Evolutionary conservation across 306 rosid genomes (phyloP).

Genomic region (Biancaea sappan): DNA sequence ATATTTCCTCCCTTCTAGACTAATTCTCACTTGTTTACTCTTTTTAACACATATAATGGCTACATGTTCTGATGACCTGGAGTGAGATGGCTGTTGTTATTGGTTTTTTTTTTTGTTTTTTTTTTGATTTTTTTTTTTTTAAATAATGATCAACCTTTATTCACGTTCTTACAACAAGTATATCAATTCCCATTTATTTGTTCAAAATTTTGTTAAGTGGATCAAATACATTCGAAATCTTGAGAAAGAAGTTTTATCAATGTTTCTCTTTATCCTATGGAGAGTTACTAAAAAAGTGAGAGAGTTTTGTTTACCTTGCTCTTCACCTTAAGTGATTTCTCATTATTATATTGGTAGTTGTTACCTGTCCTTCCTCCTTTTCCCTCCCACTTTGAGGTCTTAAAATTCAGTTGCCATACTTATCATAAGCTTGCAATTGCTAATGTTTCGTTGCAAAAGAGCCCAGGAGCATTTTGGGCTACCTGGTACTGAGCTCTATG

Average conservation of each 20-base stretch:
- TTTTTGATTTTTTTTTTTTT: too few relatives aligned
- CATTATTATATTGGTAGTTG: neutral
- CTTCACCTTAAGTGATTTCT: conserved; percentile 11
- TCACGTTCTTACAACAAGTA: neutral
- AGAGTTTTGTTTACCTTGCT: conserved; percentile 5
- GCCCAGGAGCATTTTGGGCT: conserved; percentile 54
- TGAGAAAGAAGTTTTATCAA: neutral
- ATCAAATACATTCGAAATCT: neutral
- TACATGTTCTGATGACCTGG: neutral
- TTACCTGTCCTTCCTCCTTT: neutral
- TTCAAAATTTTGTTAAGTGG: neutral
- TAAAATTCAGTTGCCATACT: neutral
- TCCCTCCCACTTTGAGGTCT: too few relatives aligned
- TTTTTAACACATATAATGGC: neutral
- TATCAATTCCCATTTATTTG: neutral
- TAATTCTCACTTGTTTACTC: neutral
- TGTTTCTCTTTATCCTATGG: neutral
- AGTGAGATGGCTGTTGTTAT: neutral
- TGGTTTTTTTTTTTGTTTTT: too few relatives aligned
- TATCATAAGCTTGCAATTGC: conserved; percentile 56
- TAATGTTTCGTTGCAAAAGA: conserved; percentile 58
- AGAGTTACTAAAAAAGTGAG: neutral
- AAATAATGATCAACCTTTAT: too few relatives aligned
- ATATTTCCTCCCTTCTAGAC: neutral
- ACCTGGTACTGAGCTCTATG: too few relatives aligned